Base-by-base conservation (phyloP, 306 rosid species). In the Fragaria ananassa region DNA sequence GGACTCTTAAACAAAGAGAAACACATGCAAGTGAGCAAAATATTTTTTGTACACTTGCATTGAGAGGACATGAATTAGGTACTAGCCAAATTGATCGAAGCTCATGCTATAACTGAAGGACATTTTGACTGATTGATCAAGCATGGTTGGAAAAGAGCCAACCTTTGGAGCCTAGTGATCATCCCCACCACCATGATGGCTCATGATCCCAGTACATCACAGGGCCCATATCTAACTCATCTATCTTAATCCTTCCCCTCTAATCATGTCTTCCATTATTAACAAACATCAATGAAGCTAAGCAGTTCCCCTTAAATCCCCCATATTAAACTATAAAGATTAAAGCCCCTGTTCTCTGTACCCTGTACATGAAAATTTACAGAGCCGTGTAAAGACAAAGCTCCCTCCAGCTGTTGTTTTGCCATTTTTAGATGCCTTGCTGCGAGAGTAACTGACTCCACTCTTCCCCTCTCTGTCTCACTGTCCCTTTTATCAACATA, bases 301-400 rank as follows among this genome's bases (percentile, higher is more conserved):
- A 53, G 53, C 76, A 67, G 75, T 45, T 14, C 44, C 18, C 21
- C 7, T 2, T 37, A 37, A 34, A 0, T 5, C 19, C 45, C 37
- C 19, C n/a, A 37, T 2, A 25, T 35, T 4, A 15, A 72, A 45
- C 49, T 17, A 57, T 58, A 10, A 67, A 72, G 74, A 37, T 37
- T 37, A 37, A 46, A 31, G 29, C 39, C 45, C 70, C 50, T 64
- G 67, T 17, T 27, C 45, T 62, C 14, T 62, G 19, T 14, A 49
- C 7, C 6, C 37, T 34, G 60, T 6, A 56, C 25, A 42, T n/a
- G 27, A 42, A 42, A 41, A 53, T 41, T 31, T 34, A 63, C 41
- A 72, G 78, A 80, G 83, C 74, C 71, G 79, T 80, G 83, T 78
- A 77, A 34, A 64, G 50, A 29, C 56, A 67, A 75, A 67, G 61